phyloP scores from a whole-genome alignment of 805 yeast genomes.

The Barnettozyma siamensis region DNA sequence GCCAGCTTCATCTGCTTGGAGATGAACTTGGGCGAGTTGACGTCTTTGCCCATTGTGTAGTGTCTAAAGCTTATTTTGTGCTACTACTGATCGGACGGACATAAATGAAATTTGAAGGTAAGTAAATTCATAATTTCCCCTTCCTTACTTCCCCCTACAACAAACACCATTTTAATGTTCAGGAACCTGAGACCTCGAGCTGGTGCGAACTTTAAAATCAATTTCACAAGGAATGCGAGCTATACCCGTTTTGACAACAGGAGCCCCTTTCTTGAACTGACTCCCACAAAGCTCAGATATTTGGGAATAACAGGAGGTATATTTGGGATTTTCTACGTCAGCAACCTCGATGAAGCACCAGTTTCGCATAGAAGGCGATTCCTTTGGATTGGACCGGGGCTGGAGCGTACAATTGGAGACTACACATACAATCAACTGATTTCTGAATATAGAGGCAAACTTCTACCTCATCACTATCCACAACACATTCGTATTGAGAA shows the following conservation, averaged over 20 bases:
- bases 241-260: slow-evolving; percentile 8
- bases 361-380: slow-evolving; percentile 67
- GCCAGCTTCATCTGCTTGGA: slow-evolving; percentile 72
- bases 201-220: neutral
- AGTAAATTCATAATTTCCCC: too few species aligned
- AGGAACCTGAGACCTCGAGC: neutral
- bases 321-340: slow-evolving; percentile 34
- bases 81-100: too few species aligned
- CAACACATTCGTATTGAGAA: slow-evolving; percentile 45
- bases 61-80: too few species aligned
- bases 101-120: too few species aligned
- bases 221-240: slow-evolving; percentile 1
- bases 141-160: too few species aligned
- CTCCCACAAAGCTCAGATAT: slow-evolving; percentile 21
- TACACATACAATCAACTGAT: slow-evolving; percentile 57
- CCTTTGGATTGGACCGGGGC: slow-evolving; percentile 61
- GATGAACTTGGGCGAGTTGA: slow-evolving; percentile 24
- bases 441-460: slow-evolving; percentile 41
- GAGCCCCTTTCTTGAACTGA: slow-evolving; percentile 3
- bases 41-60: slow-evolving; percentile 6
- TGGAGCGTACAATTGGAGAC: slow-evolving; percentile 60
- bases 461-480: slow-evolving; percentile 65
- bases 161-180: too few species aligned
- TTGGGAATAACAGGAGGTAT: slow-evolving; percentile 20
- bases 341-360: slow-evolving; percentile 74